Evolutionary conservation across 2,329 filamentous ascomycete genomes (phyloP).

Genomic region (Penicillium janthinellum): DNA sequence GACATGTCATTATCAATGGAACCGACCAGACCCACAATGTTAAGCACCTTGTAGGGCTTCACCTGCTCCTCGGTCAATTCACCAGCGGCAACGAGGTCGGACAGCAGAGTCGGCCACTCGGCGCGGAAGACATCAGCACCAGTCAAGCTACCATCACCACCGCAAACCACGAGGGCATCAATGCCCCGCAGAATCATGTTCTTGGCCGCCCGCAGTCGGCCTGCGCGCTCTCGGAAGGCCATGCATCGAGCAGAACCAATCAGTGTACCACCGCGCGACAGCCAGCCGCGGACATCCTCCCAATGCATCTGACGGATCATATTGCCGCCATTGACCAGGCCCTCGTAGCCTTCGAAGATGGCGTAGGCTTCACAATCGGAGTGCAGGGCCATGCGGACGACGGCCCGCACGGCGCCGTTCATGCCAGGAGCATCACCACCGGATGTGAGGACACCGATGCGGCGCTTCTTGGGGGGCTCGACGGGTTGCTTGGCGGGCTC

Average conservation of each 20-base stretch:
- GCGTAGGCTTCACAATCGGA: conserved; percentile 78
- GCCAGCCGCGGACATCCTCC: conserved; percentile 92
- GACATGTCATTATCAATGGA: conserved; percentile 99
- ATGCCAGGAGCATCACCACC: conserved; percentile 94
- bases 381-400: conserved; percentile 88
- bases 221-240: conserved; percentile 85
- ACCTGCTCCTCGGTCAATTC: conserved; percentile 72
- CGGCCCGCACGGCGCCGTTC: conserved; percentile 86
- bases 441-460: conserved; percentile 89
- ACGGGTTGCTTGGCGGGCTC: conserved; percentile 33
- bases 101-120: conserved; percentile 86
- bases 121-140: conserved; percentile 90
- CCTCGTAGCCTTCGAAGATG: conserved; percentile 94
- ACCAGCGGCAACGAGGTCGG: conserved; percentile 76
- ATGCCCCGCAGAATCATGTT: conserved; percentile 94
- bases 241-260: conserved; percentile 94
- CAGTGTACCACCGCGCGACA: conserved; percentile 90
- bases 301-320: conserved; percentile 86
- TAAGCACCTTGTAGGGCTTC: conserved; percentile 78
- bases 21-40: conserved; percentile 94
- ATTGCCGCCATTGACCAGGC: conserved; percentile 83
- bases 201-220: conserved; percentile 82
- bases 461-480: conserved; percentile 55
- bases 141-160: conserved; percentile 93
- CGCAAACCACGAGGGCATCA: conserved; percentile 93